These are phyloP conservation scores for Tuber calosporum DNA, from an alignment of 495 filamentous ascomycete species.

Conservation along the genomic window DNA sequence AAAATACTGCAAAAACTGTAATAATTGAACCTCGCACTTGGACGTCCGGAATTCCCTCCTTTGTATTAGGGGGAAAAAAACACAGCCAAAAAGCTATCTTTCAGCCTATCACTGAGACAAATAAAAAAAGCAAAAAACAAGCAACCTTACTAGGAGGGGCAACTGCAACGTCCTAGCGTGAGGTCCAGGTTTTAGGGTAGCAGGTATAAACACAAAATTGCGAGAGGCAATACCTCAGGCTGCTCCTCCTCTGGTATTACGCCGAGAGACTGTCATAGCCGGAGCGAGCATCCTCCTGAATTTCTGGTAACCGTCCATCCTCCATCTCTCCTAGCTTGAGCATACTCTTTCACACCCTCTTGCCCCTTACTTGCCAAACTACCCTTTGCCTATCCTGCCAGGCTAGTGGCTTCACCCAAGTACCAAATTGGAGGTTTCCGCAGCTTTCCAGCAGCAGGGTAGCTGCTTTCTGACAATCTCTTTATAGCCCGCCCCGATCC, in stretches of 20 bases:
- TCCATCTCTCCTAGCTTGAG: conserved; percentile 45
- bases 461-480: conserved; percentile 22
- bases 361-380: conserved; percentile 32
- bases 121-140: too few species aligned
- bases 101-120: too few species aligned
- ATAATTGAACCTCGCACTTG: too few species aligned
- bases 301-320: conserved; percentile 68
- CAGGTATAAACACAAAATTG: not conserved
- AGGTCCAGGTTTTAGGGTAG: too few species aligned
- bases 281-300: conserved; percentile 58
- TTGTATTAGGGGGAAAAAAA: too few species aligned
- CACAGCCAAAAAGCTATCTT: too few species aligned
- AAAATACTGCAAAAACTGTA: too few species aligned
- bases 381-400: not conserved
- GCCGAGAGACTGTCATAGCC: conserved; percentile 24
- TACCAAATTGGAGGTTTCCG: conserved; percentile 1
- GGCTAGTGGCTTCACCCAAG: conserved; percentile 7
- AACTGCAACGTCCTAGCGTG: too few species aligned
- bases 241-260: conserved; percentile 23
- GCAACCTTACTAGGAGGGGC: too few species aligned
- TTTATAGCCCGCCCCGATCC: conserved; percentile 46
- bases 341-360: conserved; percentile 48
- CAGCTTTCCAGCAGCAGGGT: not conserved
- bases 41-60: too few species aligned
- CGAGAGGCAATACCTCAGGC: conserved; percentile 22